Evolutionary conservation across 202 grass and related monocot genomes (phyloP).

Genomic region (Sporobolus alterniflorus): DNA sequence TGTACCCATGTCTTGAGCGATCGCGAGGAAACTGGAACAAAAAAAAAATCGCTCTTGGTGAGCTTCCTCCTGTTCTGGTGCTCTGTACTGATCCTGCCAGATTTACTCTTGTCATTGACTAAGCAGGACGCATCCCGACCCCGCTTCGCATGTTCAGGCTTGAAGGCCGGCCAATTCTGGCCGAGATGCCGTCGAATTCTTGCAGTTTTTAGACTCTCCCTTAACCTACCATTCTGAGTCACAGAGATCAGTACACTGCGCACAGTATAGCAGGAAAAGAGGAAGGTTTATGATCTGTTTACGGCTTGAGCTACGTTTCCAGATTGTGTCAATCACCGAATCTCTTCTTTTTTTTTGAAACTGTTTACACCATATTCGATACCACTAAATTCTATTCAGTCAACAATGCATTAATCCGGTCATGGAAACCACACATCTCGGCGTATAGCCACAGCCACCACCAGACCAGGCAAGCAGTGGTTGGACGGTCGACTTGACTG

Average conservation of each 20-base stretch:
- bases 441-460: background rate
- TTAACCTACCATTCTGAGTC: too few species aligned
- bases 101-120: too few species aligned
- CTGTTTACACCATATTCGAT: background rate
- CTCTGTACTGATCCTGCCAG: constrained; percentile 3
- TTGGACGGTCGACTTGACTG: constrained; percentile 47
- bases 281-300: too few species aligned
- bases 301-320: too few species aligned
- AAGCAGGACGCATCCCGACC: background rate
- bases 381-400: background rate
- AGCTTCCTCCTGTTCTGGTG: constrained; percentile 9
- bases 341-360: background rate
- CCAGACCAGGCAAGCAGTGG: constrained; percentile 3
- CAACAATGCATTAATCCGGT: constrained; percentile 17
- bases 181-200: background rate
- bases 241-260: background rate
- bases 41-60: constrained; percentile 32
- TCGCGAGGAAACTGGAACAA: constrained; percentile 31
- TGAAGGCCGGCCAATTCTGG: background rate
- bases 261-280: too few species aligned
- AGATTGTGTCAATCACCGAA: background rate
- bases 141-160: background rate
- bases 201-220: constrained; percentile 27
- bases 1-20: constrained; percentile 48
- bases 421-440: constrained; percentile 27